Evolutionary conservation across 306 rosid species (phyloP), one percentile per base, ranked within the genome.

Genomic region (Mimosa bimucronata): DNA sequence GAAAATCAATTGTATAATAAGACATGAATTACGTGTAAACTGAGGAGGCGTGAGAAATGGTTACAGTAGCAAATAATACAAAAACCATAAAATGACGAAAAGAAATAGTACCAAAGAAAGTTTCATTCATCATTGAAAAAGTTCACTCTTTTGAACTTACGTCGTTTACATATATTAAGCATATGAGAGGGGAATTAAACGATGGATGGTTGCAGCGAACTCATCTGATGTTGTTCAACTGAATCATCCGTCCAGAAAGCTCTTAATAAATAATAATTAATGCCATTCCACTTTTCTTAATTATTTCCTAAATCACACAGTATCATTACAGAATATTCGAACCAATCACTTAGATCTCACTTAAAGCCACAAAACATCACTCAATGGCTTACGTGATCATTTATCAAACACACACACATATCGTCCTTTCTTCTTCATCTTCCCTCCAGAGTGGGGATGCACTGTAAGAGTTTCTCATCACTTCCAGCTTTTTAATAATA

Each of bases 201-300:
- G 38, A 6, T 34, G 31, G 88, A 84, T 87, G 84, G 92, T 87
- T 90, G 92, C 77, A 85, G 90, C 90, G 80, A 91, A 84, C 86
- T 66, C 80, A 48, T 26, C 76, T 41, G 77, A 44, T 73, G 91
- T 85, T 66, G 94, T 87, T 91, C 83, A 91, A 81, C 92, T 73
- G 91, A 87, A 87, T 84, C 84, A 88, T 82, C 91, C 76, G 73
- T 73, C 73, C 34, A 41, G 26, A 31, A 30, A 44, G 73, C 6
- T 16, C 15, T 40, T 23, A 57, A 57, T 58, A 23, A 21, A 50
- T 23, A 57, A 57, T 58, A 23, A n/a, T 18, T 60, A 74, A 76
- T 69, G 71, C 34, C 52, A 38, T 25, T 76, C 57, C 26, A 42
- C n/a, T 23, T 21, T 16, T 13, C 77, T 9, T 38, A 2, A 50